Conservation (phyloP, 163 green algal genomes). For the Chlorella variabilis region DNA sequence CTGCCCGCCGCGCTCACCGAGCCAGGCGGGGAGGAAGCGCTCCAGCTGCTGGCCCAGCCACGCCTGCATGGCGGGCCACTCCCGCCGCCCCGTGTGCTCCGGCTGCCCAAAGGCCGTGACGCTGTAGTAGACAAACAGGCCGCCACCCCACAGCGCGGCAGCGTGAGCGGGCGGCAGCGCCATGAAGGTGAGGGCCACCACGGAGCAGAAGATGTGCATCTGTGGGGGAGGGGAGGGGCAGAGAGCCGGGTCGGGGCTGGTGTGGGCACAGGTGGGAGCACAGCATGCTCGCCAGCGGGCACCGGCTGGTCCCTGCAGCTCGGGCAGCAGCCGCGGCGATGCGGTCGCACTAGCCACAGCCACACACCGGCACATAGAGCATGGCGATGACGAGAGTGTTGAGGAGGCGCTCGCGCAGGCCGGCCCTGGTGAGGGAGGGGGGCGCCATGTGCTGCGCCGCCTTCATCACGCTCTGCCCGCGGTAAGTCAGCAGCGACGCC, state of each 20-base stretch:
- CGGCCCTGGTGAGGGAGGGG: not conserved
- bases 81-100: constrained; percentile 75
- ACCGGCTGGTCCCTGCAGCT: not conserved
- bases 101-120: constrained; percentile 63
- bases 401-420: constrained; percentile 25
- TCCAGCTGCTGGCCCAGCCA: constrained; percentile 73
- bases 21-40: constrained; percentile 66
- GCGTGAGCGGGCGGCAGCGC: constrained; percentile 62
- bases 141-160: constrained; percentile 51
- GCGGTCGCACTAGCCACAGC: no score
- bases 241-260: not conserved
- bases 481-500: constrained; percentile 61
- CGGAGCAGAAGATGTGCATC: constrained; percentile 16
- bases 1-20: constrained; percentile 69
- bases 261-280: not conserved
- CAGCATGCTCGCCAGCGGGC: not conserved
- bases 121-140: constrained; percentile 73
- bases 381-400: constrained; percentile 45
- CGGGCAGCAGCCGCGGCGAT: no score
- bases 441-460: constrained; percentile 7
- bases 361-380: constrained; percentile 54
- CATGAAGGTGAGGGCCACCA: constrained; percentile 56
- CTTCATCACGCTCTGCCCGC: constrained; percentile 18
- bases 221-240: not conserved
- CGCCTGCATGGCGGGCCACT: constrained; percentile 67